Percentiles rank a stretch among this genome's conserved stretches.
Evolutionary conservation across 2,329 filamentous ascomycete genomes (phyloP).

Genomic region (Ophiognomonia clavigignenti-juglandacearum): DNA sequence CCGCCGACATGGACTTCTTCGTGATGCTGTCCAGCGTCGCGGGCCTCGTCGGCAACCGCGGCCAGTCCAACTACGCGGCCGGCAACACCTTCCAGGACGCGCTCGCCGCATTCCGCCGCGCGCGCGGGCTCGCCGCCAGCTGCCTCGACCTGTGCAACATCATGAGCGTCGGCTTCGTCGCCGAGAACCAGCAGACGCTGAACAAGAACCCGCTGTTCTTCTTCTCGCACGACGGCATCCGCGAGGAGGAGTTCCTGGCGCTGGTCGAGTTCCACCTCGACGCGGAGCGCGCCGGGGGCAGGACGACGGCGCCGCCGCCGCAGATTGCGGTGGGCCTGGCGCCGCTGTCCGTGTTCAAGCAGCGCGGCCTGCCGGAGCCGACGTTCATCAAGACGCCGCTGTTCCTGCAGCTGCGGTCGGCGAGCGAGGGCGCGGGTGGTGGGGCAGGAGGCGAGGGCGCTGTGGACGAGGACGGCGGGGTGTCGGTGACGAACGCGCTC

Average conservation of each 20-base stretch:
- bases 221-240: constrained; percentile 15
- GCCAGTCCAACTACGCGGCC: constrained; percentile 20
- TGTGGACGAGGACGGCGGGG: constrained; percentile 4
- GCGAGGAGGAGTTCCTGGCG: constrained; percentile 15
- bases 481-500: constrained; percentile 12
- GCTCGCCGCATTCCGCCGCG: constrained; percentile 18
- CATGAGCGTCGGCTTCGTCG: constrained; percentile 23
- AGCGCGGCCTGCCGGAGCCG: constrained; percentile 13
- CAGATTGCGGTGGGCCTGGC: constrained; percentile 12
- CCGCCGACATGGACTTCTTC: constrained; percentile 17
- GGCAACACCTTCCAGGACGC: constrained; percentile 32
- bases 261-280: constrained; percentile 16
- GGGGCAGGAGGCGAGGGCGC: background rate
- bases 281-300: constrained; percentile 7
- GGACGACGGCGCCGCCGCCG: background rate
- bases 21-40: constrained; percentile 12
- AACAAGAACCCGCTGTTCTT: constrained; percentile 16
- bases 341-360: constrained; percentile 9
- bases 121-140: constrained; percentile 18
- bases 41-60: constrained; percentile 5
- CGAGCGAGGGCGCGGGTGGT: background rate
- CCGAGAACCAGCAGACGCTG: constrained; percentile 13
- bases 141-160: constrained; percentile 22
- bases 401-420: constrained; percentile 12
- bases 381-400: constrained; percentile 15